These are phyloP conservation scores for Closterium sp. DNA, from an alignment of 139 green algal species.

Conservation along the genomic window DNA sequence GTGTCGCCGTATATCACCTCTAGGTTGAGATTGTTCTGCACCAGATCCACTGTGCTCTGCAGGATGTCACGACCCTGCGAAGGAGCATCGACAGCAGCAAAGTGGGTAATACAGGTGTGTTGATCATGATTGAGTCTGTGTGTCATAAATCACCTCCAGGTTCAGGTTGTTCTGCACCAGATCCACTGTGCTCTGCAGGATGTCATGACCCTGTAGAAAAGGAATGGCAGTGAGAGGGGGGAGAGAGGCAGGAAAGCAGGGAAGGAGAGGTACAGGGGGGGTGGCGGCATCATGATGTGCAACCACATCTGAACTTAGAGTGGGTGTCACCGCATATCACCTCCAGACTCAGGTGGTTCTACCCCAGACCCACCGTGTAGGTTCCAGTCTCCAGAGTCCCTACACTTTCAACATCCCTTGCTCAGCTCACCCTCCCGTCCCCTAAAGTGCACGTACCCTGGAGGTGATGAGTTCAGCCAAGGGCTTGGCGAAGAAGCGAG, in stretches of 20 bases:
- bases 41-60: conserved; percentile 91
- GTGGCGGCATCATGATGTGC: too few species aligned
- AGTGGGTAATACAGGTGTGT: background rate
- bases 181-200: conserved; percentile 92
- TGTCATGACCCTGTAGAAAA: conserved; percentile 70
- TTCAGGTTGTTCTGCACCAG: conserved; percentile 77
- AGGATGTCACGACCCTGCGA: conserved; percentile 82
- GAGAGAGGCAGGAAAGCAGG: background rate
- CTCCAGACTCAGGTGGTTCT: conserved; percentile 69
- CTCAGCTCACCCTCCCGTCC: too few species aligned
- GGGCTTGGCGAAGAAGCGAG: conserved; percentile 88
- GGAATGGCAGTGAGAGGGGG: too few species aligned
- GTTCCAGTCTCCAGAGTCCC: too few species aligned
- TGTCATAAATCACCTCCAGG: conserved; percentile 57
- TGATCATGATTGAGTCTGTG: background rate
- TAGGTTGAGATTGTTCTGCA: conserved; percentile 68
- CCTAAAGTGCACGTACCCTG: too few species aligned
- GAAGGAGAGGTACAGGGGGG: too few species aligned
- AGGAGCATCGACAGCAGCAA: background rate
- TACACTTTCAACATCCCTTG: too few species aligned
- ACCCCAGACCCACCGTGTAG: conserved; percentile 86
- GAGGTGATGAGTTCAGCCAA: conserved; percentile 93
- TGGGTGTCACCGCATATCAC: conserved; percentile 23
- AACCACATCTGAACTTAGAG: too few species aligned
- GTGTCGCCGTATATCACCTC: conserved; percentile 57